Percentiles rank a stretch among this genome's conserved stretches.
Evolutionary conservation across 495 filamentous ascomycete genomes (phyloP).

Genomic region (Penicillium simplicissimum): DNA sequence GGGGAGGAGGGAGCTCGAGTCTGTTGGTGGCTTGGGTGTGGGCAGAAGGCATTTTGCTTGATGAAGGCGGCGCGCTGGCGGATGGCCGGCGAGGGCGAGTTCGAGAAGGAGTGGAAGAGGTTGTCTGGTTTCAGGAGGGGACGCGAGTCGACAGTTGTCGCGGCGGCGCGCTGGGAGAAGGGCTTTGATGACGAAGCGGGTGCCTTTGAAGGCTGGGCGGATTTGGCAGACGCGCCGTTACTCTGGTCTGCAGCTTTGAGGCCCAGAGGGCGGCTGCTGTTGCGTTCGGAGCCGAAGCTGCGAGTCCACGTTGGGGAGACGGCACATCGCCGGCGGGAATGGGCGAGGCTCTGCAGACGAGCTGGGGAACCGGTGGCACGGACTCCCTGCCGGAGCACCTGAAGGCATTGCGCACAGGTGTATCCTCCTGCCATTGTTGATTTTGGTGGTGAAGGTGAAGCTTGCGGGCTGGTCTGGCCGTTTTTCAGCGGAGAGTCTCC

Average conservation of each 20-base stretch:
- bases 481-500: constrained; percentile 14
- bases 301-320: constrained; percentile 31
- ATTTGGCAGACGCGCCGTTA: constrained; percentile 14
- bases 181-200: constrained; percentile 15
- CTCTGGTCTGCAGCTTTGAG: constrained; percentile 18
- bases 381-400: constrained; percentile 36
- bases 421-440: constrained; percentile 43
- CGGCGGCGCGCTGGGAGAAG: constrained; percentile 29
- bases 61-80: constrained; percentile 84
- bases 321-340: constrained; percentile 28
- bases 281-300: constrained; percentile 35
- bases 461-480: constrained; percentile 14
- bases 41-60: constrained; percentile 86
- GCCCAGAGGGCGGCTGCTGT: constrained; percentile 24
- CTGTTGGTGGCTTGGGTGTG: constrained; percentile 78
- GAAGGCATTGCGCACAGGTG: constrained; percentile 46
- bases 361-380: constrained; percentile 18
- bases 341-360: constrained; percentile 27
- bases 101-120: constrained; percentile 88
- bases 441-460: constrained; percentile 16
- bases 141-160: constrained; percentile 34
- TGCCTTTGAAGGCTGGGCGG: constrained; percentile 3
- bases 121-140: constrained; percentile 72
- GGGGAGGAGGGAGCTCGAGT: constrained; percentile 61
- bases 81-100: constrained; percentile 83